phyloP scores from a whole-genome alignment of 345 rosid species.

The Carallia brachiata region DNA sequence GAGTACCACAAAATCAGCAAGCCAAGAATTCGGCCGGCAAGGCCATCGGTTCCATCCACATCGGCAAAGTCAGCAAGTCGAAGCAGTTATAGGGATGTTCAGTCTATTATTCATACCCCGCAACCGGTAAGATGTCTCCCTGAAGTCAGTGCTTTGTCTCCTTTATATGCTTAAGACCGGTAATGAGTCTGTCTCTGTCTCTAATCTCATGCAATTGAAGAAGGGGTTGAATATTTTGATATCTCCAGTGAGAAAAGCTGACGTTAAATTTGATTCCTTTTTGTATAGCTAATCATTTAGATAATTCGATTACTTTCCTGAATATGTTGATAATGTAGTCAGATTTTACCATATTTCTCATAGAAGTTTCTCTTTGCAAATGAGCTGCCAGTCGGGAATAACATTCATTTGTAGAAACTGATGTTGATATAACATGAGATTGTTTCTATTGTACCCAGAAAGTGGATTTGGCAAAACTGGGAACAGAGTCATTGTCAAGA shows the following conservation, averaged over 20 bases:
- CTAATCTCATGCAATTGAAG: too few species aligned
- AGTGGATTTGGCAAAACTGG: slow-evolving; percentile 51
- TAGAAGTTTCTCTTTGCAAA: not conserved
- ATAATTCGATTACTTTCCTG: too few species aligned
- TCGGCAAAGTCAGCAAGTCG: slow-evolving; percentile 38
- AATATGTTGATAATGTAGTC: too few species aligned
- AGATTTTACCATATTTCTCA: too few species aligned
- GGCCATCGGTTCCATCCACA: slow-evolving; percentile 47
- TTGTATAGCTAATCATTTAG: too few species aligned
- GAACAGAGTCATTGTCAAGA: slow-evolving; percentile 49
- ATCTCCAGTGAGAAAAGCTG: too few species aligned
- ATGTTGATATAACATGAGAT: not conserved
- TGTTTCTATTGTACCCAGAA: slow-evolving; percentile 28
- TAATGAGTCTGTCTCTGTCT: too few species aligned
- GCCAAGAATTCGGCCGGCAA: slow-evolving; percentile 47
- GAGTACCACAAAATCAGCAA: slow-evolving; percentile 51
- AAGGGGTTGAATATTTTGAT: too few species aligned
- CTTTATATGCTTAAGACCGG: too few species aligned
- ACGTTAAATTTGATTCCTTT: too few species aligned
- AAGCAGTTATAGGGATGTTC: slow-evolving; percentile 53
- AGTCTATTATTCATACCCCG: slow-evolving; percentile 46
- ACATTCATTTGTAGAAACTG: not conserved
- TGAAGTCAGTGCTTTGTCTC: not conserved
- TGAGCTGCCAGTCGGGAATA: not conserved
- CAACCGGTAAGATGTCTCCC: slow-evolving; percentile 36